A percentile compares a stretch with the other conserved stretches of the same genome.
These are phyloP conservation scores for Eucalyptus marginata DNA, from an alignment of 345 rosid genomes.

Conservation along the genomic window DNA sequence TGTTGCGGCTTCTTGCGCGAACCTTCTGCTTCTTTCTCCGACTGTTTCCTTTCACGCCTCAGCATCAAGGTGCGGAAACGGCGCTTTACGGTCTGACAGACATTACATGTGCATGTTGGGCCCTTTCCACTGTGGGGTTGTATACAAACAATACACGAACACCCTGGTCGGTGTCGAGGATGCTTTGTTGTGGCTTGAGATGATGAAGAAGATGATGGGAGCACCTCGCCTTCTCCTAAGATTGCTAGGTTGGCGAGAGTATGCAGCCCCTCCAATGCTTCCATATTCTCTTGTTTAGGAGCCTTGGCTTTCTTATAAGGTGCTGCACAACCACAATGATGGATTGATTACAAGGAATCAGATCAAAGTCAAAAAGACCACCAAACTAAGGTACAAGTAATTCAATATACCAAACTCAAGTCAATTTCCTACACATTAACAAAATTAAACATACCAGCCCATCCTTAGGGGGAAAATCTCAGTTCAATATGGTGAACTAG, in stretches of 20 bases:
- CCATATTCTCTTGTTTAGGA: constrained; percentile 31
- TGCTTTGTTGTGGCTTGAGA: constrained; percentile 76
- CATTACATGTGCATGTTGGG: constrained; percentile 67
- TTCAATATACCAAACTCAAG: neutral
- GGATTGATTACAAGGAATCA: neutral
- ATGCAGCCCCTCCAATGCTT: constrained; percentile 53
- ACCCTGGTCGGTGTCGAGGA: constrained; percentile 86
- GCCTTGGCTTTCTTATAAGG: constrained; percentile 41
- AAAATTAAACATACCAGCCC: neutral
- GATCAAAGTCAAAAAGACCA: neutral
- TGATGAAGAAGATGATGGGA: constrained; percentile 36
- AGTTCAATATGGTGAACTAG: neutral
- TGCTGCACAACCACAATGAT: constrained; percentile 12
- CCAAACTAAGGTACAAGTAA: neutral
- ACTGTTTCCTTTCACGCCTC: constrained; percentile 60
- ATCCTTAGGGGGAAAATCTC: neutral
- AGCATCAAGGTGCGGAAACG: constrained; percentile 62
- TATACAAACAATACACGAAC: constrained; percentile 88
- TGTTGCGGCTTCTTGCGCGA: constrained; percentile 27
- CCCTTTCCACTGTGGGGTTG: constrained; percentile 92
- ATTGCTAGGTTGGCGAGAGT: constrained; percentile 60
- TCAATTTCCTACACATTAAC: neutral
- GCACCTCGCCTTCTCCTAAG: constrained; percentile 41
- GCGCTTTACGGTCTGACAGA: constrained; percentile 66
- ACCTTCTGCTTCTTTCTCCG: constrained; percentile 43